Evolutionary conservation across 2,329 filamentous ascomycete species (phyloP), one percentile per base, ranked within the genome.

Genomic region (Exophiala bonariae): DNA sequence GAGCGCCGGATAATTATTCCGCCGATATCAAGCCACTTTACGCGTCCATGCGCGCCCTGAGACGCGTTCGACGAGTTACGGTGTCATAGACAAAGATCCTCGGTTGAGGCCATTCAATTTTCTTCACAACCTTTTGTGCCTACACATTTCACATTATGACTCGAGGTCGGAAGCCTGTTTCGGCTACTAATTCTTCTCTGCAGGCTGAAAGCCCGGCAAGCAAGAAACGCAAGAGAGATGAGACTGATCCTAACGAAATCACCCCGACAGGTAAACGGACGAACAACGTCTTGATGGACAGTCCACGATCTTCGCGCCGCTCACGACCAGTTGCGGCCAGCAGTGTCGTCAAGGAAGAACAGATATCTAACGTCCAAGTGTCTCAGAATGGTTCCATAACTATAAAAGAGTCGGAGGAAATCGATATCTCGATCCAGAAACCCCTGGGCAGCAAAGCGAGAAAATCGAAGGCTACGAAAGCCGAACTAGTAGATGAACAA

Each of bases 211-310:
- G 23, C 23, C 23, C 11, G 11, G 23, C 6, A 6, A 26, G 23
- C 23, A 26, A 23, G 23, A 53, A 53, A 33, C 50, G 50, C 13
- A 53, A 53, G 42, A 41, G 41, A 19, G 38, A 7, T 3, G 38
- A 38, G 22, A 13, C 39, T 36, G 10, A 5, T 17, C 16, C 16
- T 28, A 5, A 26, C 6, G 17, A 46, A 20, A 23, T 8, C n/a
- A 22, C 23, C 6, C 23, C 23, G 11, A 26, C 6, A 4, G 18
- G 19, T 43, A 33, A 19, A 44, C 18, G 17, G 28, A 10, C 16
- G 13, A 11, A 11, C 10, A 6, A n/a, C 6, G 9, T 10, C 26
- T 28, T 22, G 6, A 11, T 23, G 5, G 30, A 20, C 10, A 17
- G 20, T 13, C 17, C 28, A 7, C 11, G 11, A 7, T 38, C 35